Evolutionary conservation across 2,329 filamentous ascomycete genomes (phyloP).

Genomic region (Lizonia empirigonia): DNA sequence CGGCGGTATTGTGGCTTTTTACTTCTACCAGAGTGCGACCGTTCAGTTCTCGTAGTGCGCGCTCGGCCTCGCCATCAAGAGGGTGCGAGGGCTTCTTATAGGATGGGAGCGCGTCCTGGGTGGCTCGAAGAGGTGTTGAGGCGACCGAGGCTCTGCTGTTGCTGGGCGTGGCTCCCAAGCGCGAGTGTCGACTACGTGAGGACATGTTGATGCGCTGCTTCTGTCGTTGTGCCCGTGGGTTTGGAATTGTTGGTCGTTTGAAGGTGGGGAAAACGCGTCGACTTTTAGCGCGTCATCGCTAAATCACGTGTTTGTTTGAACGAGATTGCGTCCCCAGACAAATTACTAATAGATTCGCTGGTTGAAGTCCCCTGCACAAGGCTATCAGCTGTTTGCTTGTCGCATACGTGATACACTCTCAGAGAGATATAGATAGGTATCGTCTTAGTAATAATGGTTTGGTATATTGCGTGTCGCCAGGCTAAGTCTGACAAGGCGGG

Average conservation of each 20-base stretch:
- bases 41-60: constrained; percentile 54
- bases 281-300: constrained; percentile 16
- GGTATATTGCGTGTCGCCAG: constrained; percentile 7
- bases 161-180: constrained; percentile 21
- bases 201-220: no score
- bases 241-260: neutral
- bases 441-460: neutral
- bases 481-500: constrained; percentile 5
- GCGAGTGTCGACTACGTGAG: constrained; percentile 28
- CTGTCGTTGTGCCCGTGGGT: neutral
- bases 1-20: constrained; percentile 55
- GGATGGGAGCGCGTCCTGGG: constrained; percentile 49
- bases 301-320: constrained; percentile 19
- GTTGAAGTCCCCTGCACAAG: no score
- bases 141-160: constrained; percentile 22
- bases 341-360: no score
- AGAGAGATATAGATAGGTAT: neutral
- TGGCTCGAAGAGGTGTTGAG: constrained; percentile 15
- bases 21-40: constrained; percentile 52
- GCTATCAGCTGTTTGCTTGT: no score
- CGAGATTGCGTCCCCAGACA: no score
- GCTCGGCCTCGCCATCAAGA: constrained; percentile 56
- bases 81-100: constrained; percentile 62
- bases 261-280: constrained; percentile 4
- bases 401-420: neutral